Conservation (phyloP, 2,329 filamentous ascomycete genomes). For the Endoconidiophora laricicola region DNA sequence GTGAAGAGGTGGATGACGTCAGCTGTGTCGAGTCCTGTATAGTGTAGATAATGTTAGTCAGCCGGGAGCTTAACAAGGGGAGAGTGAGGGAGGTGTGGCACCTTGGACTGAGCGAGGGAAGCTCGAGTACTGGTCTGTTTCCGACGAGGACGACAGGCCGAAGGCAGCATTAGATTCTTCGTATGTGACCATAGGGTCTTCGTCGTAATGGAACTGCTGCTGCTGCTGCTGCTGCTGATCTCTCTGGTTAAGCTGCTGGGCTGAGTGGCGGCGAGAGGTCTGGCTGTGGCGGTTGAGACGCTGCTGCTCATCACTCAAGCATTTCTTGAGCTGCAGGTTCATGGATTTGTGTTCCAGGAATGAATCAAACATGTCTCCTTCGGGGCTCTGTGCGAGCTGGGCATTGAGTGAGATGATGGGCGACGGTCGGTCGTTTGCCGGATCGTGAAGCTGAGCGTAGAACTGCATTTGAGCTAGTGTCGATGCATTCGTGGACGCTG, state of each 20-base stretch:
- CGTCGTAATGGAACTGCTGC: too few species aligned
- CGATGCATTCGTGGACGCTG: too few species aligned
- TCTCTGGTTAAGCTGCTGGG: too few species aligned
- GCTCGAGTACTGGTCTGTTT: neutral
- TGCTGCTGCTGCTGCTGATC: constrained; percentile 32
- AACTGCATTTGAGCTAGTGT: neutral
- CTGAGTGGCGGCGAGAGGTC: too few species aligned
- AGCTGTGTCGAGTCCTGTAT: neutral
- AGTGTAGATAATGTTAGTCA: neutral
- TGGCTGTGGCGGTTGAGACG: too few species aligned
- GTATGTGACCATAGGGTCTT: too few species aligned
- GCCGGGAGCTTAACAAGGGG: neutral
- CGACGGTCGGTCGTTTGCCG: too few species aligned
- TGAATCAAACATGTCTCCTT: constrained; percentile 69
- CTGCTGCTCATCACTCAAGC: too few species aligned
- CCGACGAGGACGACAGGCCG: neutral
- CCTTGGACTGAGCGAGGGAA: neutral
- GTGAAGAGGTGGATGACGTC: constrained; percentile 91
- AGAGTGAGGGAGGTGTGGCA: neutral
- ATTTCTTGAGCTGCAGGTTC: constrained; percentile 58
- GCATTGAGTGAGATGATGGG: constrained; percentile 79
- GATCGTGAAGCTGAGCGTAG: too few species aligned
- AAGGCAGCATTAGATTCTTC: neutral
- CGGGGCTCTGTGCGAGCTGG: constrained; percentile 76
- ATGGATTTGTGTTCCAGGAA: constrained; percentile 96